These are phyloP conservation scores for Linum usitatissimum DNA, from an alignment of 345 rosid species.

Conservation along the genomic window DNA sequence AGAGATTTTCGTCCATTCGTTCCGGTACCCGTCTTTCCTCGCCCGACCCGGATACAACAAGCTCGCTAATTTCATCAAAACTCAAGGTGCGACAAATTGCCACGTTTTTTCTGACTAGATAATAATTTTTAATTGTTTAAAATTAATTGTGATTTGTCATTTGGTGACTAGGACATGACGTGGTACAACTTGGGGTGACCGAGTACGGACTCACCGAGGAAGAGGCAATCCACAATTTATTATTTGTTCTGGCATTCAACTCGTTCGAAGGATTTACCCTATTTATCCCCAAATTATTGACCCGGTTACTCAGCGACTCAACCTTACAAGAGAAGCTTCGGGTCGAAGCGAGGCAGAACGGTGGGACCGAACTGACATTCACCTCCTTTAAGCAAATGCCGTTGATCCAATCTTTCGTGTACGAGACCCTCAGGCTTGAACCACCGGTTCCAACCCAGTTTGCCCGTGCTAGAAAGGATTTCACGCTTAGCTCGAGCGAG, in stretches of 20 bases:
- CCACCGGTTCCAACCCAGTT: conserved; percentile 71
- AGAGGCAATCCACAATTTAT: conserved; percentile 53
- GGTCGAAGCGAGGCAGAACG: conserved; percentile 40
- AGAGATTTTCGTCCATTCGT: conserved; percentile 76
- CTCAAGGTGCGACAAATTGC: conserved; percentile 20
- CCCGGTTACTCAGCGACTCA: conserved; percentile 27
- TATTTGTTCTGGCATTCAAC: conserved; percentile 64
- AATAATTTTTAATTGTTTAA: too few relatives aligned
- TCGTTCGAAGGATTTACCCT: conserved; percentile 75
- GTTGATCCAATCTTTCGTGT: conserved; percentile 67
- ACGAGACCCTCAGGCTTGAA: conserved; percentile 52
- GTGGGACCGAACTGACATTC: conserved; percentile 35
- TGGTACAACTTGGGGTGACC: conserved; percentile 29
- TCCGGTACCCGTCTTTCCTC: conserved; percentile 48
- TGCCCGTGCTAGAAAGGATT: conserved; percentile 75
- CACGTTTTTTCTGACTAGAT: neutral
- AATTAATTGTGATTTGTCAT: neutral
- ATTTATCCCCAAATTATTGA: conserved; percentile 39
- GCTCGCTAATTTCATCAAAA: conserved; percentile 37
- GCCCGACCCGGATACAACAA: conserved; percentile 48
- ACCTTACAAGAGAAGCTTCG: conserved; percentile 39
- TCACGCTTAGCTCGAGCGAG: conserved; percentile 52
- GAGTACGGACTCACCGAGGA: conserved; percentile 59
- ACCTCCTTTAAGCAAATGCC: conserved; percentile 52
- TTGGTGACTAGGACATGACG: conserved; percentile 20